Evolutionary conservation across 768 basidiomycete species (phyloP).

Genomic region (Daedalea quercina): DNA sequence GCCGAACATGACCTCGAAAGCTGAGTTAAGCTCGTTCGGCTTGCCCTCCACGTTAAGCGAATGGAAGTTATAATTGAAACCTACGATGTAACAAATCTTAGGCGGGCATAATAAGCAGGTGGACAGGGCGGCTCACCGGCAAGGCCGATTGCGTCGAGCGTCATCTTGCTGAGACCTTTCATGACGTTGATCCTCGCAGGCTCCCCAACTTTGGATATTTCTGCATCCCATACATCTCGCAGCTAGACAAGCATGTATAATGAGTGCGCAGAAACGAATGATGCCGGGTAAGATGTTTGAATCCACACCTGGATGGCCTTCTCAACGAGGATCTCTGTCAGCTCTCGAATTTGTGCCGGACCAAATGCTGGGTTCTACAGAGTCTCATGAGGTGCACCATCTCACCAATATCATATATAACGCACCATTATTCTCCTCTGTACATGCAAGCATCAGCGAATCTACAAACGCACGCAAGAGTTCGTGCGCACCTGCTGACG

Average conservation of each 20-base stretch:
- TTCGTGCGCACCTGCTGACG: constrained; percentile 29
- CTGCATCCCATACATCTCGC: constrained; percentile 5
- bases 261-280: too few species aligned
- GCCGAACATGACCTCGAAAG: constrained; percentile 25
- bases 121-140: neutral
- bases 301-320: constrained; percentile 44
- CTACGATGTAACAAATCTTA: constrained; percentile 7
- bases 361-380: constrained; percentile 61
- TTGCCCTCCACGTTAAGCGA: constrained; percentile 21
- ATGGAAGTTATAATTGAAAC: constrained; percentile 30
- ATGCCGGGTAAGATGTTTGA: neutral
- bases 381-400: neutral
- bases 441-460: neutral
- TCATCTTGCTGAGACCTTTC: constrained; percentile 25
- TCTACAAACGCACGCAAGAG: neutral
- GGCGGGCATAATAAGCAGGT: neutral
- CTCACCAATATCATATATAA: neutral
- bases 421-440: neutral
- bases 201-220: constrained; percentile 22
- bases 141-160: constrained; percentile 3
- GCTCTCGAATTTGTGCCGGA: constrained; percentile 45
- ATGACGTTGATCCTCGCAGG: constrained; percentile 23
- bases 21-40: constrained; percentile 25
- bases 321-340: constrained; percentile 49
- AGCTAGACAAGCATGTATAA: neutral